phyloP scores from a whole-genome alignment of 768 basidiomycete genomes.

The Collybia sp. region DNA sequence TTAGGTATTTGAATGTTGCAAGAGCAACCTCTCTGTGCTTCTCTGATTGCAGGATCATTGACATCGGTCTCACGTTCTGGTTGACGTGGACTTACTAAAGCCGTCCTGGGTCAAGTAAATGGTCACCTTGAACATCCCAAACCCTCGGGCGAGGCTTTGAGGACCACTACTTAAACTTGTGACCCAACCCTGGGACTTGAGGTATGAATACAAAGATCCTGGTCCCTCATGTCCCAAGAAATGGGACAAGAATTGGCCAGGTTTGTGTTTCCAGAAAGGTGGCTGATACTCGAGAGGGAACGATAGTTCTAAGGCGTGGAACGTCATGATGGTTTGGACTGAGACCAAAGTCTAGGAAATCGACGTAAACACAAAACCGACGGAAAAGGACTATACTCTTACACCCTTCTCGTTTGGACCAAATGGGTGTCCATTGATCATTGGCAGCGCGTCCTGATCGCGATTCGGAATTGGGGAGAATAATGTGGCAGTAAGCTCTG shows the following conservation, averaged over 20 bases:
- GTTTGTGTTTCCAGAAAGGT: conserved; percentile 73
- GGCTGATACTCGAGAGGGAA: conserved; percentile 76
- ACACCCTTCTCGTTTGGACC: conserved; percentile 70
- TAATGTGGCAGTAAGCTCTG: conserved; percentile 52
- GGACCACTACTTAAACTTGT: conserved; percentile 67
- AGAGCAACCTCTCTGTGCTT: conserved; percentile 71
- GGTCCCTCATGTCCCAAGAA: conserved; percentile 91
- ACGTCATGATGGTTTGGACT: conserved; percentile 85
- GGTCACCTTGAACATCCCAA: conserved; percentile 86
- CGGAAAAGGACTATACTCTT: conserved; percentile 21
- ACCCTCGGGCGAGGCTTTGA: conserved; percentile 72
- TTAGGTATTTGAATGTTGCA: conserved; percentile 74
- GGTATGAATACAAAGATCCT: conserved; percentile 85
- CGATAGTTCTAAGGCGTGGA: conserved; percentile 78
- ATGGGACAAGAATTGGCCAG: conserved; percentile 70
- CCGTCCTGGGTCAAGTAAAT: conserved; percentile 81
- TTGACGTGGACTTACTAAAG: conserved; percentile 53
- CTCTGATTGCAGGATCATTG: conserved; percentile 34
- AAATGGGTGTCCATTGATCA: conserved; percentile 70
- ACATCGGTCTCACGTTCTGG: neutral
- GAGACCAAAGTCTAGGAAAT: conserved; percentile 66
- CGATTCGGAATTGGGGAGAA: conserved; percentile 75
- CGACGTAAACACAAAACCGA: conserved; percentile 11
- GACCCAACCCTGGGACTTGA: conserved; percentile 88
- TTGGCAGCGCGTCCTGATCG: conserved; percentile 52